A percentile compares a stretch with the other conserved stretches of the same genome.
phyloP scores from a whole-genome alignment of 495 filamentous ascomycete species.

The Sabuloglossum arenarium region DNA sequence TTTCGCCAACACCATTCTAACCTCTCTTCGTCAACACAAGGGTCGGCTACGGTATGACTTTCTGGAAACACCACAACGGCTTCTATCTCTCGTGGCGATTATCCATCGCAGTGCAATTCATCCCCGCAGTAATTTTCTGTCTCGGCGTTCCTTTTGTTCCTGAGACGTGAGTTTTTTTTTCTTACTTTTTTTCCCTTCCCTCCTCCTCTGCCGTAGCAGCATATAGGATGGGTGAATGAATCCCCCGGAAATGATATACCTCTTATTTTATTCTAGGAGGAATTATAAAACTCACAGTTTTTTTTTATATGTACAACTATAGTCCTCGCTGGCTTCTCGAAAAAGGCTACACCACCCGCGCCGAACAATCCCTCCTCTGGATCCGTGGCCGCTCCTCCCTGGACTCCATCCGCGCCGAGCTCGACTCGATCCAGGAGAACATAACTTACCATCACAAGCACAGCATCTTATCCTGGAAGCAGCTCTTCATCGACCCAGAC shows the following conservation, averaged over 20 bases:
- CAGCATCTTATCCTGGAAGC: slow-evolving; percentile 5
- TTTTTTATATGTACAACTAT: too few species aligned
- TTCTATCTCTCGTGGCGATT: slow-evolving; percentile 19
- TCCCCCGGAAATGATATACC: too few species aligned
- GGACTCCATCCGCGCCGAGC: not conserved
- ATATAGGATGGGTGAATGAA: too few species aligned
- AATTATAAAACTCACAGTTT: too few species aligned
- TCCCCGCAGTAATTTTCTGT: slow-evolving; percentile 24
- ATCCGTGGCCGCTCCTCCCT: slow-evolving; percentile 14
- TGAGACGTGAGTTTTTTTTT: slow-evolving; percentile 19
- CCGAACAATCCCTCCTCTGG: slow-evolving; percentile 20
- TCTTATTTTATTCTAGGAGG: too few species aligned
- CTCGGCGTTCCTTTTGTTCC: slow-evolving; percentile 25
- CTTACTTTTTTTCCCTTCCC: not conserved
- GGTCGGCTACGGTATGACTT: slow-evolving; percentile 11
- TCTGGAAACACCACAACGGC: slow-evolving; percentile 10
- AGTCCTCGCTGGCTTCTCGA: slow-evolving; percentile 24
- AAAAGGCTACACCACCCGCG: slow-evolving; percentile 18
- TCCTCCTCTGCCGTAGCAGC: not conserved
- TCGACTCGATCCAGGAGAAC: slow-evolving; percentile 8
- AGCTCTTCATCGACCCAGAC: slow-evolving; percentile 10
- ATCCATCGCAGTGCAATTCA: slow-evolving; percentile 22
- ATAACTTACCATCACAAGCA: slow-evolving; percentile 7
- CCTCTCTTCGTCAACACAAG: not conserved
- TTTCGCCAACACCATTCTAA: too few species aligned